Base-by-base conservation (phyloP, 2,329 filamentous ascomycete genomes). In the Colletotrichum lini region DNA sequence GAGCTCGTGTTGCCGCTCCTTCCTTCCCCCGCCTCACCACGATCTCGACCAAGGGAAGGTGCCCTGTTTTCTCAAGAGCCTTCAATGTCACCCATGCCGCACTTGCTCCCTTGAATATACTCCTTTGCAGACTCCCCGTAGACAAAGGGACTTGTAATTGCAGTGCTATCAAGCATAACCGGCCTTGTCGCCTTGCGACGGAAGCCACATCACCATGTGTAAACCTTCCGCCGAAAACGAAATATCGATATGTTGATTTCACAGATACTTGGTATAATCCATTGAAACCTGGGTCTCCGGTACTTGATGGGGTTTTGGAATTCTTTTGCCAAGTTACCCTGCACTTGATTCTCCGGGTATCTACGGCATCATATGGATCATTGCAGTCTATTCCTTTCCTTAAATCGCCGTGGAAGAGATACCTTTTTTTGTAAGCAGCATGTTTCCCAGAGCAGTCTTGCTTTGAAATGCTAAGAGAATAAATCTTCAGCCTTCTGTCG, bases 401-500 rank as follows among this genome's bases (percentile, higher is more conserved):
- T 30, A 45, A 63, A 0, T 38, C 15, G 45, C 42, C n/a, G 35
- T 15, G 18, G 23, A 42, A 8, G n/a, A 13, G 16, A 2, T 13
- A 13, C n/a, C 4, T 1, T n/a, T 13, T 13, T 7, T 42, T 16
- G 35, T 18, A 8, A 40, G 45, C 13, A 40, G 13, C 9, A 42
- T 42, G 15, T 42, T 52, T 40, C 30, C n/a, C 13, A 9, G 30
- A 18, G 18, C 30, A 15, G 23, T 21, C n/a, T 26, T 8, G 7
- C 9, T 1, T 40, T 26, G 35, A 50, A 26, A 13, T 47, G 26
- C 67, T 80, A 94, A 72, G 87, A 85, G 78, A 94, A 95, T 73
- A 93, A 84, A 81, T 95, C 93, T 76, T 94, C 91, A 0, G 93
- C 93, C 77, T 85, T 90, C 75, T 92, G 89, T 74, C 93, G 88